Evolutionary conservation across 1,139 yeast genomes (phyloP).

Genomic region (Kurtzmaniella quercitrusa): DNA sequence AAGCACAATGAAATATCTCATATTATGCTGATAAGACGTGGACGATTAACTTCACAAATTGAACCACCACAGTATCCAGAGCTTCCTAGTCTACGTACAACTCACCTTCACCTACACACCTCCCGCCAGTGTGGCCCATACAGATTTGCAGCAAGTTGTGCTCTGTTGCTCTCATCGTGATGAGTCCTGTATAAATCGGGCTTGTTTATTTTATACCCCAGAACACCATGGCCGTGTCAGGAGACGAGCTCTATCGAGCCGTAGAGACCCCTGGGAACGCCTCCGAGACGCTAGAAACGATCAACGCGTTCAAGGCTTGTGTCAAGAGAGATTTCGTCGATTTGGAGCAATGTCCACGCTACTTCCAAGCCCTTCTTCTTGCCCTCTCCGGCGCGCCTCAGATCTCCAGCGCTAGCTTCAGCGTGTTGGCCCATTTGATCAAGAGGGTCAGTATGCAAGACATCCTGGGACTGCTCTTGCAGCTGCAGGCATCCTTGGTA

Average conservation of each 20-base stretch:
- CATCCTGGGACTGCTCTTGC: conserved; percentile 40
- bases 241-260: conserved; percentile 5
- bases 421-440: conserved; percentile 69
- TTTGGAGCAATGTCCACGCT: conserved; percentile 46
- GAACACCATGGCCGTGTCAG: conserved; percentile 5
- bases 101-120: too few relatives aligned
- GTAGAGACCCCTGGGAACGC: conserved; percentile 13
- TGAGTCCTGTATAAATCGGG: neutral
- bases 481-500: conserved; percentile 43
- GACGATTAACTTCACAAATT: too few relatives aligned
- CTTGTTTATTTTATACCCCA: neutral
- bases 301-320: conserved; percentile 58
- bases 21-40: too few relatives aligned
- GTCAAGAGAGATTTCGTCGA: conserved; percentile 66
- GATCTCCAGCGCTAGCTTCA: conserved; percentile 51
- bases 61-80: too few relatives aligned
- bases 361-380: conserved; percentile 52
- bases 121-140: too few relatives aligned
- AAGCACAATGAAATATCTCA: too few relatives aligned
- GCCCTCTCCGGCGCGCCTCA: conserved; percentile 41
- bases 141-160: too few relatives aligned
- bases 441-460: conserved; percentile 77
- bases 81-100: too few relatives aligned
- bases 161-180: too few relatives aligned
- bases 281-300: conserved; percentile 30